Conservation (phyloP, 208 protist genomes). For the Trypanosomatidae sp. region DNA sequence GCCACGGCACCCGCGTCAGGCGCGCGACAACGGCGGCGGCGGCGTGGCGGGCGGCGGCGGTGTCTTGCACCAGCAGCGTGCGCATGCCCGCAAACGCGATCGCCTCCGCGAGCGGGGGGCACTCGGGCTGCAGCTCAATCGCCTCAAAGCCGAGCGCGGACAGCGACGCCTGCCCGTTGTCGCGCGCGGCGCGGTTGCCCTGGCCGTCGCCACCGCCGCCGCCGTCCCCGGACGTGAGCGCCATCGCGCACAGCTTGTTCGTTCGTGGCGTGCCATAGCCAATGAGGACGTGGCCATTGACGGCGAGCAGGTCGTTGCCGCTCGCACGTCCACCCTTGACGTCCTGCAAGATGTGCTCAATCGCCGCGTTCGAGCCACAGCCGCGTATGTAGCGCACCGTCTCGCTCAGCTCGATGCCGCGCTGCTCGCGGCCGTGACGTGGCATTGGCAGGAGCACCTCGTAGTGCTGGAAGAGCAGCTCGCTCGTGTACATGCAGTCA, state of each 20-base stretch:
- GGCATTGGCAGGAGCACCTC: constrained; percentile 79
- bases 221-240: constrained; percentile 21
- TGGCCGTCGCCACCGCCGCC: constrained; percentile 17
- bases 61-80: constrained; percentile 55
- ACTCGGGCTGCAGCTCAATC: constrained; percentile 55
- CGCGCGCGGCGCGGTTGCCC: constrained; percentile 24
- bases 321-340: constrained; percentile 39
- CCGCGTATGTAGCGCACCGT: constrained; percentile 81
- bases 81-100: constrained; percentile 59
- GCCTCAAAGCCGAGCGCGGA: constrained; percentile 39
- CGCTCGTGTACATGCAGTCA: constrained; percentile 59
- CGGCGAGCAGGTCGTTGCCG: constrained; percentile 69
- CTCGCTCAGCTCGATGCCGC: constrained; percentile 65
- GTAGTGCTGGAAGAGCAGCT: constrained; percentile 72
- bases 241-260: constrained; percentile 52
- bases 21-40: constrained; percentile 20
- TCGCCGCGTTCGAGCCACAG: constrained; percentile 48
- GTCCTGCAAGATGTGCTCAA: constrained; percentile 73
- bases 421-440: constrained; percentile 67
- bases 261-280: constrained; percentile 54
- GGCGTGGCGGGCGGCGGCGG: constrained; percentile 29
- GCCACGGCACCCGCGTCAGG: constrained; percentile 44
- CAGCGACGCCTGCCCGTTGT: no score
- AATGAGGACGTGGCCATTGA: constrained; percentile 60
- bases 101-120: constrained; percentile 62